Base-by-base conservation (phyloP, 1,284 basidiomycete genomes). In the Naganishia cerealis region DNA sequence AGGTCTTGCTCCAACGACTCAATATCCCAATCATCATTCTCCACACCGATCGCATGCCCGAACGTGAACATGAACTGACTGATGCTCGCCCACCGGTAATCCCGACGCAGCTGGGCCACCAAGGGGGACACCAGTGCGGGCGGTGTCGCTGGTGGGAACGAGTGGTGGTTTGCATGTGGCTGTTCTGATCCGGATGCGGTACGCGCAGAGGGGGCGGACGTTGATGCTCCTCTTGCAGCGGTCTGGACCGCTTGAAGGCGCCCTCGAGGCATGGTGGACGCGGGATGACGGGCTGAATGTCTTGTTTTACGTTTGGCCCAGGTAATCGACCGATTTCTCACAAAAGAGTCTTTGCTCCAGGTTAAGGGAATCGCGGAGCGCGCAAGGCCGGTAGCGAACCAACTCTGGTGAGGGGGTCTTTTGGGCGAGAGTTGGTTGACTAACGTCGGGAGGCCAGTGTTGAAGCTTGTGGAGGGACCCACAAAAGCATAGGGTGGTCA, bases 1-100 rank as follows among this genome's bases (percentile, higher is more conserved):
- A 84, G 75, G 71, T 84, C 84, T 24, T 70, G 67, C 71, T 85
- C 84, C n/a, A 85, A 76, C 6, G 69, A 66, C 79, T 81, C 61
- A 15, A 72, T 70, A 57, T 72, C 71, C 24, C 67, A 56, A 50
- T 73, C 71, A 62, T 67, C 67, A 3, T 57, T 69, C 10, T 63
- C 40, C 13, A 71, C 52, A 0, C 78, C 79, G 39, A 80, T 77
- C 1, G 78, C 79, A 66, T 80, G 78, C 3, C 79, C 77, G 65
- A 82, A 80, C 4, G 76, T 79, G 66, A 71, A 76, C 10, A 80
- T 69, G 68, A 82, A 82, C 61, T 81, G 80, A 52, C 71, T 74
- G 71, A 81, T 77, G 12, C 77, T 76, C 0, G 81, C 81, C 79
- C 79, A 81, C 71, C 77, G 68, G 75, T 75, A 80, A 63, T 82